A percentile compares a stretch with the other conserved stretches of the same genome.
These are phyloP conservation scores for Hsuehochloa calcarea DNA, from an alignment of 176 grass and related monocot species.

Conservation along the genomic window DNA sequence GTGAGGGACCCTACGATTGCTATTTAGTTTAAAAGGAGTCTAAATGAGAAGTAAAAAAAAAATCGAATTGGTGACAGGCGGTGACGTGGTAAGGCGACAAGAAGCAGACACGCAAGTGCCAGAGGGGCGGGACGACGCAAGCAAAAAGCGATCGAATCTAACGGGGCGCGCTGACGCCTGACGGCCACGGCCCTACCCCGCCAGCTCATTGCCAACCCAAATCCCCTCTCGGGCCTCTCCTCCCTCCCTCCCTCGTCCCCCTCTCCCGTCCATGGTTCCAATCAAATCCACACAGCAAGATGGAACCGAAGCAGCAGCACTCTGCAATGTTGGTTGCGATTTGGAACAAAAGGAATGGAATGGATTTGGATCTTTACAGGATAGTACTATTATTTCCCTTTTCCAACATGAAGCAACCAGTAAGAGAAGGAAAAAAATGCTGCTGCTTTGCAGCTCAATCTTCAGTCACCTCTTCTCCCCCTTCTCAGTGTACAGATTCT, in stretches of 20 bases:
- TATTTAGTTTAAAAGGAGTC: too few relatives aligned
- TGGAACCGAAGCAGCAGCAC: too few relatives aligned
- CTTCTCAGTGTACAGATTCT: slow-evolving; percentile 32
- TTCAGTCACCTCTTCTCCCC: not conserved
- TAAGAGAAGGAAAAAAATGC: not conserved
- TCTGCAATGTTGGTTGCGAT: too few relatives aligned
- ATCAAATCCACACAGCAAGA: too few relatives aligned
- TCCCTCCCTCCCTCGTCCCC: too few relatives aligned
- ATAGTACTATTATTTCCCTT: slow-evolving; percentile 27
- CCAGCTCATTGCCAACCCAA: slow-evolving; percentile 44
- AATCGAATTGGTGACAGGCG: not conserved
- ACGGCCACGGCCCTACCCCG: slow-evolving; percentile 15
- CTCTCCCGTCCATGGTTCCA: too few relatives aligned
- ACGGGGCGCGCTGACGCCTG: slow-evolving; percentile 26
- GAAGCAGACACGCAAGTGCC: slow-evolving; percentile 26
- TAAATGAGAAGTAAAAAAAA: too few relatives aligned
- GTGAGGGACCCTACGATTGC: too few relatives aligned
- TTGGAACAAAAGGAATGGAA: not conserved
- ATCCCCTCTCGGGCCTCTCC: too few relatives aligned
- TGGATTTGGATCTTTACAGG: slow-evolving; percentile 32
- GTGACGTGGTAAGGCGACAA: slow-evolving; percentile 33
- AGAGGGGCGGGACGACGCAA: not conserved
- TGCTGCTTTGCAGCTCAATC: slow-evolving; percentile 45
- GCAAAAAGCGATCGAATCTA: slow-evolving; percentile 45
- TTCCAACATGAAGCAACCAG: slow-evolving; percentile 8